Conservation (phyloP, 768 basidiomycete species). For the Serendipita sp. region DNA sequence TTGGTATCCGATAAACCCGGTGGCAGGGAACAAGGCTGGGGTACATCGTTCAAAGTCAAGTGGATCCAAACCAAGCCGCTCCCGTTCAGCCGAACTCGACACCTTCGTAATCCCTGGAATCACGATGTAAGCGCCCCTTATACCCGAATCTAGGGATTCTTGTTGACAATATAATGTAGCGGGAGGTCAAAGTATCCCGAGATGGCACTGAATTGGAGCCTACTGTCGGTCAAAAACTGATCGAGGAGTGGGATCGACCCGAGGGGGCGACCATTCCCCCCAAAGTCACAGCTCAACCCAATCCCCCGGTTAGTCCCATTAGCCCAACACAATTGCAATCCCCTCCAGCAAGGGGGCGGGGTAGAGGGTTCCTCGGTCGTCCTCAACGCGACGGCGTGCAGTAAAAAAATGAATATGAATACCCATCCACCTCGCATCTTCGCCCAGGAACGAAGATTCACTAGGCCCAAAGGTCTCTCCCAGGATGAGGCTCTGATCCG, state of each 20-base stretch:
- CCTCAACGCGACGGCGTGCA: not conserved
- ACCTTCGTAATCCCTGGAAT: constrained; percentile 88
- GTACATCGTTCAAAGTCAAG: constrained; percentile 62
- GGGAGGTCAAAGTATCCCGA: constrained; percentile 64
- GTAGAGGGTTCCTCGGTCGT: not conserved
- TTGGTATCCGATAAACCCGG: constrained; percentile 11
- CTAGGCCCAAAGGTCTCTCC: not conserved
- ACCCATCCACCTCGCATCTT: not conserved
- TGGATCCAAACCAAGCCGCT: constrained; percentile 62
- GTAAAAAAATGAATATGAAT: not conserved
- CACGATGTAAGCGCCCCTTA: constrained; percentile 36
- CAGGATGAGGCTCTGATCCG: not conserved
- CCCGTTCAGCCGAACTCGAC: constrained; percentile 59
- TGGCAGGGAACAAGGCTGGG: constrained; percentile 33
- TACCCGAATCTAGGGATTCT: constrained; percentile 9
- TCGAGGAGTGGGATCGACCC: constrained; percentile 47
- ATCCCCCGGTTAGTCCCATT: not conserved
- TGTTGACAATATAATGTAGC: constrained; percentile 8
- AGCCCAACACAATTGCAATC: not conserved
- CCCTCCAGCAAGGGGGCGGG: not conserved
- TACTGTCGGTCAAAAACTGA: constrained; percentile 41
- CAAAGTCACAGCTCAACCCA: not conserved
- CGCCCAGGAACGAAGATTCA: not conserved
- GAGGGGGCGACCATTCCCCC: not conserved
- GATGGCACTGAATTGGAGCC: constrained; percentile 93